Evolutionary conservation across 2,329 filamentous ascomycete species (phyloP).

Genomic region (Calonectria multiphialidica): DNA sequence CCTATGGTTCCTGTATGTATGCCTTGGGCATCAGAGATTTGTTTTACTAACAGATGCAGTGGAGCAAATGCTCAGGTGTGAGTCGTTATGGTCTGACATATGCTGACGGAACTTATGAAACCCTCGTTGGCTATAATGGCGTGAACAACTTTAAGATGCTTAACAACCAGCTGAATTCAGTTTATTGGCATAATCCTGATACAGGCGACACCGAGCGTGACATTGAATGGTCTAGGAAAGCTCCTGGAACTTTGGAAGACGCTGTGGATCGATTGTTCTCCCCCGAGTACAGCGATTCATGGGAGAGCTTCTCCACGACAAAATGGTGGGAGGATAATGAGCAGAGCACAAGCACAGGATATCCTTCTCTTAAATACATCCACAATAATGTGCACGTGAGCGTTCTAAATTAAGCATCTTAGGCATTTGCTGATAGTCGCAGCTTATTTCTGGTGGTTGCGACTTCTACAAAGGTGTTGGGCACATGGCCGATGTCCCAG

Average conservation of each 20-base stretch:
- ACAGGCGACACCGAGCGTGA: not conserved
- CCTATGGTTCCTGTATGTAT: conserved; percentile 10
- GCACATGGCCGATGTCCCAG: conserved; percentile 66
- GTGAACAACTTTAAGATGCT: conserved; percentile 16
- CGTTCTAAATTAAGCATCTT: not conserved
- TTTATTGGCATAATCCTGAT: not conserved
- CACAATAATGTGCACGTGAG: conserved; percentile 55
- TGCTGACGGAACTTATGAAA: not conserved
- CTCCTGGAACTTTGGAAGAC: conserved; percentile 32
- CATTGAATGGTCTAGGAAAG: conserved; percentile 21
- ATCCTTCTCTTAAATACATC: conserved; percentile 50
- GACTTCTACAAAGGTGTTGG: conserved; percentile 47
- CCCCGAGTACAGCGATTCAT: conserved; percentile 39
- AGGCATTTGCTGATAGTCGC: not conserved
- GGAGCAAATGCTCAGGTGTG: conserved; percentile 8
- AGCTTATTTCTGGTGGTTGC: not conserved
- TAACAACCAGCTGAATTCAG: not conserved
- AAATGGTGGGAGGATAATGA: conserved; percentile 7
- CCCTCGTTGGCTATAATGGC: not conserved
- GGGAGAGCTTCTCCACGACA: conserved; percentile 28
- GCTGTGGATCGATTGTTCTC: conserved; percentile 42
- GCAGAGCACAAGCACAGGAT: conserved; percentile 18
- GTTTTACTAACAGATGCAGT: conserved; percentile 5
- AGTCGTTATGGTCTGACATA: conserved; percentile 22
- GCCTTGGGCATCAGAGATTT: not conserved